Base-by-base conservation (phyloP, 2,329 filamentous ascomycete species). In the Penicillium hesseltinei region DNA sequence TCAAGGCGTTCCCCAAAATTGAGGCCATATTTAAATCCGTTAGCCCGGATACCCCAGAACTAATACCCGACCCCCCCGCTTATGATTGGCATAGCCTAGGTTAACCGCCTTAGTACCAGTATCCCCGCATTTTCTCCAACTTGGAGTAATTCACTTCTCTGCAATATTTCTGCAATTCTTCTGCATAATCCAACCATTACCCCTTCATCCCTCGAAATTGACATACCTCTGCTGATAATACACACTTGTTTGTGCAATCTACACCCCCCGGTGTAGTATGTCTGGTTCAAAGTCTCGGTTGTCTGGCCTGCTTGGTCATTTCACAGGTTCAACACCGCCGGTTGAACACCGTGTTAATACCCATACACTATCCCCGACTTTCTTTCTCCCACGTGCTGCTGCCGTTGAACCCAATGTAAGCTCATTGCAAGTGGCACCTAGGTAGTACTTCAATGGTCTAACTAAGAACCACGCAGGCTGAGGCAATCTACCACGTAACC, bases 401-500 rank as follows among this genome's bases (percentile, higher is more conserved):
- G 81, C 84, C 45, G 94, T 97, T 68, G 93, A 97, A 75, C 93
- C 93, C 6, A 80, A 92, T 69, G 84, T 85, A 68, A 63, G 77
- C n/a, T 23, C 19, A 9, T 36, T 23, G 5, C 29, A 23, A 11
- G 13, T 36, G 29, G 15, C 7, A n/a, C 31, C 21, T 8, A 36
- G 21, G 11, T 19, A 17, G 5, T 46, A 11, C n/a, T 33, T 15
- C 6, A 45, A 36, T 19, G 29, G 43, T 29, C 50, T 51, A 51
- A 53, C 47, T 35, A 51, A 35, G 29, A 35, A 25, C 55, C 27
- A 23, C 15, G 48, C 60, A 84, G 80, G 91, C 90, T 13, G 82
- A 88, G 64, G 93, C 92, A 36, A 89, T 97, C 69, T 88, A 92
- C 70, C 93, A 97, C 75, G 79, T 91, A 54, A 96, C 92, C 0